Evolutionary conservation across 2,329 filamentous ascomycete genomes (phyloP), one percentile per base, ranked within the genome.

Genomic region (Westerdykella ornata): DNA sequence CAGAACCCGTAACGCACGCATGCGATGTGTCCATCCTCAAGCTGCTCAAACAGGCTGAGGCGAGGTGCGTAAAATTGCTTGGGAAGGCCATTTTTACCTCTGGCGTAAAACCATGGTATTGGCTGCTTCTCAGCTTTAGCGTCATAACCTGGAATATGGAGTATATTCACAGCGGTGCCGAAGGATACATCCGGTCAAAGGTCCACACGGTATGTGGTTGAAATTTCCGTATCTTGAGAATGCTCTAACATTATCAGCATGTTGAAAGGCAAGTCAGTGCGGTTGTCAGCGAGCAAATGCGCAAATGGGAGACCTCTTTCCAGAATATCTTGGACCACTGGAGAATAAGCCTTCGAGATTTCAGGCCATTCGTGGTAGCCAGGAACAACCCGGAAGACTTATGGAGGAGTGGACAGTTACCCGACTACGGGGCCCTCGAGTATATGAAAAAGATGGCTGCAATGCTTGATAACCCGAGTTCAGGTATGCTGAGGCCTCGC

Each of bases 51-150:
- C 56, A 59, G 17, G 20, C 62, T 17, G 59, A 65, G 22, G 57
- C 56, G 30, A 30, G 51, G 1, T 60, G 56, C 35, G 46, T 58
- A 8, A 64, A 64, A 38, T 48, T 57, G 35, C 44, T 65, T 9
- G 47, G 49, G 7, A 41, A 49, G 12, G 42, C 49, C n/a, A 60
- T 65, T 16, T 63, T 63, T 48, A 56, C 56, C 20, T 48, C 55
- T 3, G 56, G 52, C 20, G 59, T 62, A 44, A 65, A 65, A 34
- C 62, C 61, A 2, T 66, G 62, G 62, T 65, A 65, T 32, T 61
- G 65, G 34, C 42, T 66, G 11, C 63, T 61, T 37, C 34, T 66
- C 34, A 52, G 60, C 5, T 58, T 64, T 12, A 65, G 62, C 40
- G 55, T 66, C 13, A 49, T 65, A 9, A 54, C 63, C 34, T 64